phyloP scores from a whole-genome alignment of 306 rosid species.

The Begonia fuchsioides region DNA sequence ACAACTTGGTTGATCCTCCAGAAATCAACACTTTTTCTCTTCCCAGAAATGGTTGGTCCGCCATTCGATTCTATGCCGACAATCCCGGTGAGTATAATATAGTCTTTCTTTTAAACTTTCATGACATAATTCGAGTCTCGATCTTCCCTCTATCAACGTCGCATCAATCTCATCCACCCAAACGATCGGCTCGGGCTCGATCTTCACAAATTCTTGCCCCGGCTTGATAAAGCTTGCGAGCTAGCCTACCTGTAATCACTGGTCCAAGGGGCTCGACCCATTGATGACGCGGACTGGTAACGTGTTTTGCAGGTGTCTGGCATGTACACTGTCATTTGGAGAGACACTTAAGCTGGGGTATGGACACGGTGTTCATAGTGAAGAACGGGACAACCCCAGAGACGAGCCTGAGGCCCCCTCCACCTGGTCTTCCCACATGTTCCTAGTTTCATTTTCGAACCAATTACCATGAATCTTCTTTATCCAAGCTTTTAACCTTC shows the following conservation, averaged over 20 bases:
- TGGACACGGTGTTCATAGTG: conserved; percentile 22
- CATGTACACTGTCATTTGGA: conserved; percentile 30
- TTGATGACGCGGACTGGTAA: background rate
- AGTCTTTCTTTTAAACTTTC: too few relatives aligned
- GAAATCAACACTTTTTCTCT: conserved; percentile 15
- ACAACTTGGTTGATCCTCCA: conserved; percentile 24
- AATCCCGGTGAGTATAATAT: conserved; percentile 17
- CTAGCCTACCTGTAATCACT: too few relatives aligned
- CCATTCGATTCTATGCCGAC: conserved; percentile 21
- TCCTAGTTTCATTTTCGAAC: conserved; percentile 1
- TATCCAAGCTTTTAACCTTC: too few relatives aligned
- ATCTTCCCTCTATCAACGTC: too few relatives aligned
- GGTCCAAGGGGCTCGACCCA: too few relatives aligned
- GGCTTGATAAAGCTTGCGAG: too few relatives aligned
- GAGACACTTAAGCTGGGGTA: conserved; percentile 25
- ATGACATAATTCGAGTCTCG: too few relatives aligned
- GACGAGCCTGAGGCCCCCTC: conserved; percentile 19
- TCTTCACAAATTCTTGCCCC: too few relatives aligned
- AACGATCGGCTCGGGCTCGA: too few relatives aligned
- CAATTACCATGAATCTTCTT: too few relatives aligned
- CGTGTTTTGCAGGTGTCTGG: conserved; percentile 13
- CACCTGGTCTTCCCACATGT: conserved; percentile 23
- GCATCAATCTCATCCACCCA: too few relatives aligned
- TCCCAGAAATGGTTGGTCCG: conserved; percentile 28
- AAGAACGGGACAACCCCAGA: conserved; percentile 14